phyloP scores from a whole-genome alignment of 352 stramenopile genomes.

The Phytophthora fragariae region DNA sequence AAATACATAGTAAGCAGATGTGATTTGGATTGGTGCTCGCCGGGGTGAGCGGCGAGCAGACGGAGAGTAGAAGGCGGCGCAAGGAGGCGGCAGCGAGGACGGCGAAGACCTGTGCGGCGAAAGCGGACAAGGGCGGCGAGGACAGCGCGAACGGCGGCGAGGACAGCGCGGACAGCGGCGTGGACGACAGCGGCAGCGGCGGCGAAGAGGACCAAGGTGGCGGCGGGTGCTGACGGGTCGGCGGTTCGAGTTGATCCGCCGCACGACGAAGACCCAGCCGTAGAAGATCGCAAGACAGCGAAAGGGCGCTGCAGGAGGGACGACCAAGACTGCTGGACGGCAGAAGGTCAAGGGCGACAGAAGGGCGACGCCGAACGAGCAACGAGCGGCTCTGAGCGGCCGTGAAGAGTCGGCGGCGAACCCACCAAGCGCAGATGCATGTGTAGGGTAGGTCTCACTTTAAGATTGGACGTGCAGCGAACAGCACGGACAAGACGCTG shows the following conservation, averaged over 20 bases:
- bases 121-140: too few species aligned
- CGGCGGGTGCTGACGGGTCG: too few species aligned
- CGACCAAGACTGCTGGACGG: not conserved
- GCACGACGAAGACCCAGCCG: too few species aligned
- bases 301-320: not conserved
- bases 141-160: not conserved
- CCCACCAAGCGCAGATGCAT: not conserved
- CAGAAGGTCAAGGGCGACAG: too few species aligned
- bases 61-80: too few species aligned
- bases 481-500: too few species aligned
- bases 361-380: not conserved
- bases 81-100: not conserved
- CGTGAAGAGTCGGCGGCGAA: not conserved
- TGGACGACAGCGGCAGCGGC: too few species aligned
- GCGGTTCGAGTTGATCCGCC: too few species aligned
- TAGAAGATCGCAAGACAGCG: too few species aligned
- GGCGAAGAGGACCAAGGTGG: not conserved
- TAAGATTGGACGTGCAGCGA: not conserved
- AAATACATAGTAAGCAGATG: too few species aligned
- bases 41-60: too few species aligned
- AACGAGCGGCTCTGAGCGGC: not conserved
- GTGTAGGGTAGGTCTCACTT: not conserved
- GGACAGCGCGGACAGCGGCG: not conserved
- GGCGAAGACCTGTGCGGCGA: not conserved
- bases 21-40: too few species aligned